Base-by-base conservation (phyloP, 176 grass and related monocot species). In the Luzula sylvatica region DNA sequence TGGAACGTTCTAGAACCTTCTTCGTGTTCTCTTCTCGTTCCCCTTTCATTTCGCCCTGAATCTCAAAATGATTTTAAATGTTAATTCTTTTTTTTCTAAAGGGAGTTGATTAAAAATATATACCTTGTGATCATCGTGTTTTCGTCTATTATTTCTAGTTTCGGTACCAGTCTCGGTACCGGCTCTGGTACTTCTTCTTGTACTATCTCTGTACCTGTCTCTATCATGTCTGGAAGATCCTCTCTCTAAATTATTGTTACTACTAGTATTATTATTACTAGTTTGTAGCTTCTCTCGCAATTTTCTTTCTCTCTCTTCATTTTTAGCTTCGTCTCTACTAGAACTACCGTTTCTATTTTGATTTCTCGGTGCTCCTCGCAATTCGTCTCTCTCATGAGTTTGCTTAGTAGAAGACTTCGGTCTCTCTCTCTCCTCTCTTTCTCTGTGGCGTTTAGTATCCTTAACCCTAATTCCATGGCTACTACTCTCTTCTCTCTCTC, bases 391-490 rank as follows among this genome's bases (percentile, higher is more conserved):
- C 44, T 95, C 89, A 67, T 82, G 60, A 59, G 67, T 18, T 64
- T 76, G 78, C 30, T 35, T 4, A 4, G 5, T 35, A 35, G n/a
- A n/a, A n/a, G 30, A 35, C 56, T 77, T 98, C 55, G 78, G 65
- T 62, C 75, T 86, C 72, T 98, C 81, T 42, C 78, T 80, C 38
- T 87, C 81, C 39, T 98, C 86, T 69, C 82, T 86, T 59, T 98
- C 92, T 52, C 78, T 86, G 43, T 71, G 67, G 28, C 73, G 78
- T 78, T 52, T 78, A 53, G 28, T 93, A 55, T 82, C 73, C 27
- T 93, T 78, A 64, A 68, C 86, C 19, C 75, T 70, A 38, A 75
- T 93, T 3, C 56, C 55, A 65, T 69, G 38, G 66, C 70, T 23
- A 48, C 65, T 72, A 69, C 78, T 78, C 53, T 88, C 77, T 46